Evolutionary conservation across 2,329 filamentous ascomycete genomes (phyloP).

Genomic region (Calonectria naviculata): DNA sequence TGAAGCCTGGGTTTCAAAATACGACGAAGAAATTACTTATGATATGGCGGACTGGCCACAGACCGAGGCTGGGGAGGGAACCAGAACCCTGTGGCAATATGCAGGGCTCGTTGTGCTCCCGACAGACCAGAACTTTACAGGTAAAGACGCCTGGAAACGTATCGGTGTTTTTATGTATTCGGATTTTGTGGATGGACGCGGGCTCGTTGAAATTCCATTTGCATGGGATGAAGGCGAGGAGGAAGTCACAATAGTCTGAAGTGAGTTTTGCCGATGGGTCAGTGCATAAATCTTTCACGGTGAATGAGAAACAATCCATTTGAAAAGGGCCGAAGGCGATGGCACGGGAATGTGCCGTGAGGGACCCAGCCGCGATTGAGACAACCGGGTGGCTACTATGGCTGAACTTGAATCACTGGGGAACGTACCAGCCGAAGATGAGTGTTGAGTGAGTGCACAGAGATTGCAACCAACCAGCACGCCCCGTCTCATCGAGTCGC

Average conservation of each 20-base stretch:
- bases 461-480: too few relatives aligned
- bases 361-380: too few relatives aligned
- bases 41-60: not conserved
- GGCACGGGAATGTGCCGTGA: too few relatives aligned
- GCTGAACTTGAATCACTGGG: too few relatives aligned
- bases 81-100: not conserved
- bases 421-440: too few relatives aligned
- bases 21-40: not conserved
- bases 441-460: too few relatives aligned
- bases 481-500: too few relatives aligned
- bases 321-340: too few relatives aligned
- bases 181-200: not conserved
- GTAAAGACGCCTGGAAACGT: not conserved
- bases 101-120: not conserved
- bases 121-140: not conserved
- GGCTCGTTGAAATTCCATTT: not conserved
- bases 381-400: too few relatives aligned
- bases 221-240: not conserved
- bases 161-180: not conserved
- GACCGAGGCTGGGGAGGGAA: not conserved
- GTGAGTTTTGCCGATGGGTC: too few relatives aligned
- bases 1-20: not conserved
- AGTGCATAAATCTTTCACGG: too few relatives aligned
- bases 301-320: too few relatives aligned
- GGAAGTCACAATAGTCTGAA: not conserved